A percentile compares a stretch with the other conserved stretches of the same genome.
Evolutionary conservation across 148 eudicot species (phyloP).

Genomic region (Gaultheria prostrata): DNA sequence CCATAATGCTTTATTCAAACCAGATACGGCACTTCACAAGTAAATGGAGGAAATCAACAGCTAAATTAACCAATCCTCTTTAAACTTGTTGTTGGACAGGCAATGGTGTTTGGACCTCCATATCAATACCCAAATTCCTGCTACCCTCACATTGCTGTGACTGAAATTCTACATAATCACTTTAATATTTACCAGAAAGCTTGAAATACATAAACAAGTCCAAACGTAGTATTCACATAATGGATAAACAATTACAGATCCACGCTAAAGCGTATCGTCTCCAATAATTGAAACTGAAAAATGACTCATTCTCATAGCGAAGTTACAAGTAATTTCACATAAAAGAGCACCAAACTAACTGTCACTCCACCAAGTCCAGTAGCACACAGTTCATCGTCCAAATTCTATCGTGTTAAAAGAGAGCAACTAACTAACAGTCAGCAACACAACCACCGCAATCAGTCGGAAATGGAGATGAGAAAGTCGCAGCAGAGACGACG

Average conservation of each 20-base stretch:
- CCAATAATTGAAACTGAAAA: background rate
- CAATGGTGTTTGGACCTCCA: background rate
- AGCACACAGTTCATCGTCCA: conserved; percentile 13
- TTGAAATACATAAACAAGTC: background rate
- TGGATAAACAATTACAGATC: conserved; percentile 7
- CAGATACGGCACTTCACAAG: background rate
- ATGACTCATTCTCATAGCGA: background rate
- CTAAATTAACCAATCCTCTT: background rate
- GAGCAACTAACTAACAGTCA: too few relatives aligned
- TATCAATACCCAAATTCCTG: background rate
- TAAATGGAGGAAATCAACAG: background rate
- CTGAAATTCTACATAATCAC: background rate
- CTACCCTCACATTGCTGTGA: background rate
- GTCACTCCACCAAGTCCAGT: conserved; percentile 11
- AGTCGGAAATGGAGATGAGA: too few relatives aligned
- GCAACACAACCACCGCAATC: too few relatives aligned
- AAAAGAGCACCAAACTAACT: conserved; percentile 5
- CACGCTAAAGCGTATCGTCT: conserved; percentile 6
- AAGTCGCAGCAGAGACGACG: too few relatives aligned
- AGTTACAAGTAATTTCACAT: conserved; percentile 11
- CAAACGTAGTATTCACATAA: background rate
- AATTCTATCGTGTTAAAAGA: background rate
- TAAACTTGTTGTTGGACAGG: background rate
- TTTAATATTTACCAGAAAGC: background rate
- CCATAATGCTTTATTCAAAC: background rate